Evolutionary conservation across 805 yeast genomes (phyloP).

Genomic region (Debaryomyces castellii): DNA sequence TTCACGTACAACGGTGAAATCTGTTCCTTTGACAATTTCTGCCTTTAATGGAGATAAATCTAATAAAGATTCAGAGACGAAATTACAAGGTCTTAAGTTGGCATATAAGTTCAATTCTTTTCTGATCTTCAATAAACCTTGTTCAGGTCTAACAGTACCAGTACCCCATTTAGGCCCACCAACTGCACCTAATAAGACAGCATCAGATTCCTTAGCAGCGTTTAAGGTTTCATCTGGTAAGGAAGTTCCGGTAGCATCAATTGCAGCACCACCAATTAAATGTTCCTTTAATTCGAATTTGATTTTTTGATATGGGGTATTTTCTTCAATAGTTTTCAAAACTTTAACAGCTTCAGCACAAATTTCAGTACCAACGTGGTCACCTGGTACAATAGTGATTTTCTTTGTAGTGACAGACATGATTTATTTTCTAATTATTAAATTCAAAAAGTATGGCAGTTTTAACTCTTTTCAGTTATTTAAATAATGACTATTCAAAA

Average conservation of each 20-base stretch:
- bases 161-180: conserved; percentile 99
- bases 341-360: conserved; percentile 91
- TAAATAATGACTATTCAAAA: not conserved
- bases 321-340: conserved; percentile 67
- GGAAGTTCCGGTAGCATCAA: conserved; percentile 94
- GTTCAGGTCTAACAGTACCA: conserved; percentile 95
- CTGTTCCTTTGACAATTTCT: conserved; percentile 85
- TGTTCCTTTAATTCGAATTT: conserved; percentile 79
- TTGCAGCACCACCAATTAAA: conserved; percentile 97
- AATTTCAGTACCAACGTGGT: conserved; percentile 93
- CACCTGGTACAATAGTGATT: conserved; percentile 91
- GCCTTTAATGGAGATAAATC: conserved; percentile 86
- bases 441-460: not conserved
- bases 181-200: conserved; percentile 96
- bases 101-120: conserved; percentile 94
- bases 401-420: conserved; percentile 45
- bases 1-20: conserved; percentile 92
- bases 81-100: conserved; percentile 94
- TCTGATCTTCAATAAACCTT: conserved; percentile 90
- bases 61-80: conserved; percentile 79
- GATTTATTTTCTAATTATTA: not conserved
- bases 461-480: not conserved
- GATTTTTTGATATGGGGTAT: conserved; percentile 39
- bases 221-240: conserved; percentile 80
- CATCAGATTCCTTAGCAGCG: conserved; percentile 84